A percentile compares a stretch with the other conserved stretches of the same genome.
Evolutionary conservation across 2,329 filamentous ascomycete genomes (phyloP).

Genomic region (Rasamsonia emersonii): DNA sequence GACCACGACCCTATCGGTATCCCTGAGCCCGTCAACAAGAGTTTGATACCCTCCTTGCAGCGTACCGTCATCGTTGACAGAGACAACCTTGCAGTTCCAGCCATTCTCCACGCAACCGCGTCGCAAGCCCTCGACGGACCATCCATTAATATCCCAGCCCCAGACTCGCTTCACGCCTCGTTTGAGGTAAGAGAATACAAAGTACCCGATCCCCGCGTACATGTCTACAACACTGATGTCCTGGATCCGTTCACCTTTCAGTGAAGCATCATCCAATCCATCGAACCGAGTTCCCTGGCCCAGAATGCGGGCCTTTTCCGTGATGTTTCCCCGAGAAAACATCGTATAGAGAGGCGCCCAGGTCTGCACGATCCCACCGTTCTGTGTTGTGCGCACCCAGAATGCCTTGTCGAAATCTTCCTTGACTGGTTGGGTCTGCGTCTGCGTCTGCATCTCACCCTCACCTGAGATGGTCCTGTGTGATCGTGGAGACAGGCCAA

Average conservation of each 20-base stretch:
- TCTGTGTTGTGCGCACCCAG: constrained; percentile 72
- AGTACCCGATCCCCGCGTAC: constrained; percentile 91
- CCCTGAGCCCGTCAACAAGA: constrained; percentile 24
- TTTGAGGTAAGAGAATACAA: constrained; percentile 72
- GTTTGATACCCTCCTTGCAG: constrained; percentile 10
- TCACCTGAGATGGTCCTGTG: constrained; percentile 9
- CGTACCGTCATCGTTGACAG: constrained; percentile 27
- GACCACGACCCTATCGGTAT: constrained; percentile 52
- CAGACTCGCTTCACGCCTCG: constrained; percentile 62
- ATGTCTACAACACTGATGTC: constrained; percentile 56
- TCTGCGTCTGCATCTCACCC: no score
- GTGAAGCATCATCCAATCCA: constrained; percentile 19
- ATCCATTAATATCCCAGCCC: constrained; percentile 85
- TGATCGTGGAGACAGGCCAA: constrained; percentile 47
- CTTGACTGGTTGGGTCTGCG: constrained; percentile 19
- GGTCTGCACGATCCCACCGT: constrained; percentile 66
- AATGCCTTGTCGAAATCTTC: constrained; percentile 59
- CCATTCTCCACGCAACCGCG: constrained; percentile 64
- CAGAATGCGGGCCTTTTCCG: constrained; percentile 74
- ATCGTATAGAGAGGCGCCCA: constrained; percentile 90
- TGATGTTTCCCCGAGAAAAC: constrained; percentile 87
- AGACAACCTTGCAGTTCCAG: constrained; percentile 53
- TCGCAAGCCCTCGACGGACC: constrained; percentile 74
- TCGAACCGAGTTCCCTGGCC: constrained; percentile 29
- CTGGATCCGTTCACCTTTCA: constrained; percentile 14